A percentile compares a stretch with the other conserved stretches of the same genome.
phyloP scores from a whole-genome alignment of 164 flowering plant genomes.

The Brasenia schreberi region DNA sequence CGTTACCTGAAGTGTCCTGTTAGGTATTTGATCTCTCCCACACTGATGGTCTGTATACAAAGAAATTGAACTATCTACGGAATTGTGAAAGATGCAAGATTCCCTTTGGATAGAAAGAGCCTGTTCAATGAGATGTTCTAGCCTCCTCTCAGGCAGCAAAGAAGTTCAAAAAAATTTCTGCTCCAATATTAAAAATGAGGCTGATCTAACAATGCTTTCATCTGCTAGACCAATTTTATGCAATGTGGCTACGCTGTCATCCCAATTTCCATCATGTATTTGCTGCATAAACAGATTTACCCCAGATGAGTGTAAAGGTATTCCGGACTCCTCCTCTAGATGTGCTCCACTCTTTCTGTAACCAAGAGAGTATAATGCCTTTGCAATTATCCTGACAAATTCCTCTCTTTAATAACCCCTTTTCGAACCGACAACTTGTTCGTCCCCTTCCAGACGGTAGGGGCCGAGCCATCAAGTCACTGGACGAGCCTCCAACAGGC shows the following conservation, averaged over 20 bases:
- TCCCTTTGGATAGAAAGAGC: conserved; percentile 62
- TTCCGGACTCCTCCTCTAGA: conserved; percentile 87
- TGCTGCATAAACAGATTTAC: conserved; percentile 47
- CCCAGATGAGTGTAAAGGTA: conserved; percentile 46
- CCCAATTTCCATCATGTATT: conserved; percentile 61
- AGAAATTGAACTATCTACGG: conserved; percentile 42
- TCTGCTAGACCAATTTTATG: conserved; percentile 37
- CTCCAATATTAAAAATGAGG: conserved; percentile 65
- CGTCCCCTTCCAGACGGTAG: too few relatives aligned
- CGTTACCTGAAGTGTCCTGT: conserved; percentile 64
- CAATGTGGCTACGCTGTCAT: conserved; percentile 55
- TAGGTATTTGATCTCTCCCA: conserved; percentile 71
- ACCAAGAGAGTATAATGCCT: conserved; percentile 73
- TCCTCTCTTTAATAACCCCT: conserved; percentile 66
- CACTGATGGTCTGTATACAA: conserved; percentile 76
- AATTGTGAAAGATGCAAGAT: conserved; percentile 71
- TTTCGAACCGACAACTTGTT: conserved; percentile 10
- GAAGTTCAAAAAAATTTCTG: conserved; percentile 64
- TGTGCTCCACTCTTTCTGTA: conserved; percentile 49
- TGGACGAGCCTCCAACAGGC: conserved; percentile 24
- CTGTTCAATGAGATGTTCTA: conserved; percentile 73
- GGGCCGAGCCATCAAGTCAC: too few relatives aligned
- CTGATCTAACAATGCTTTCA: conserved; percentile 37
- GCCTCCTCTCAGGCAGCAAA: conserved; percentile 63
- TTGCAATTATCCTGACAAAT: conserved; percentile 57